These are phyloP conservation scores for Areca catechu DNA, from an alignment of 176 grass and related monocot genomes.

Conservation along the genomic window DNA sequence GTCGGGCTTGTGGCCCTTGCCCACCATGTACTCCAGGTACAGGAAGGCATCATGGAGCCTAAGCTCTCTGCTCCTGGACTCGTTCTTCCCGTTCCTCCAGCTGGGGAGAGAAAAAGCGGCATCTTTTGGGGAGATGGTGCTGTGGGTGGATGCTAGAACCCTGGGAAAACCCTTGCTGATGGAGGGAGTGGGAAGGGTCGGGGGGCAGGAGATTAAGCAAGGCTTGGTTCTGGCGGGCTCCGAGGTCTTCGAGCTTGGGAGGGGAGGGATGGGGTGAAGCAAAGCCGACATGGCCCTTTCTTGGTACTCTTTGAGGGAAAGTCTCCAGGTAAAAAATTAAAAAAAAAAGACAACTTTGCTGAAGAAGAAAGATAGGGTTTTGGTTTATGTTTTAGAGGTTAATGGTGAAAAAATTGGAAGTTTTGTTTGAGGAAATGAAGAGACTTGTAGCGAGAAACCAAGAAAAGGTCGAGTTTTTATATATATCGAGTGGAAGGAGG, in stretches of 20 bases:
- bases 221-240: too few relatives aligned
- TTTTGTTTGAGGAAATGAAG: too few relatives aligned
- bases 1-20: constrained; percentile 13
- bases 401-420: too few relatives aligned
- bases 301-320: neutral
- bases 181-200: neutral
- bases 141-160: constrained; percentile 3
- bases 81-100: constrained; percentile 10
- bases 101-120: constrained; percentile 15
- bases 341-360: neutral
- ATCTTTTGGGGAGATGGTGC: neutral
- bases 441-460: too few relatives aligned
- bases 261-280: neutral
- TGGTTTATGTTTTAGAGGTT: too few relatives aligned
- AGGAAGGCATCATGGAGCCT: constrained; percentile 21
- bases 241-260: neutral
- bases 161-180: neutral
- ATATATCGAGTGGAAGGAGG: too few relatives aligned
- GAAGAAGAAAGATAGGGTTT: neutral
- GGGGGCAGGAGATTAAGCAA: too few relatives aligned
- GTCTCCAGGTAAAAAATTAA: neutral
- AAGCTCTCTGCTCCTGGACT: constrained; percentile 6
- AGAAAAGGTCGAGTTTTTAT: too few relatives aligned
- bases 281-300: neutral
- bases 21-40: constrained; percentile 17